These are phyloP conservation scores for Dillenia suffruticosa DNA, from an alignment of 164 flowering plant genomes.

Conservation along the genomic window DNA sequence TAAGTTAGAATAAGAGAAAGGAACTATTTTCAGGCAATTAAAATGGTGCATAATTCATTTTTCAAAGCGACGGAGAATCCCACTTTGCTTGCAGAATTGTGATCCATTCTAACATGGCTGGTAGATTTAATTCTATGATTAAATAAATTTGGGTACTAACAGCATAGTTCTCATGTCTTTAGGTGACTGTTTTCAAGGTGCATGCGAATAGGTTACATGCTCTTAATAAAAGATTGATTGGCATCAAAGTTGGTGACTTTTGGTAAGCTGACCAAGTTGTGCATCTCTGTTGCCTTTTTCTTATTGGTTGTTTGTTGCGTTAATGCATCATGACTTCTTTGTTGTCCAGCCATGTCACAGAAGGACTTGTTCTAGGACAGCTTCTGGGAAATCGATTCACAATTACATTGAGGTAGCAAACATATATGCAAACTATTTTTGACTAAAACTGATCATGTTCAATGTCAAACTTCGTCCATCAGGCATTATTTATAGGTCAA, in stretches of 20 bases:
- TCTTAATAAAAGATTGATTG: conserved; percentile 78
- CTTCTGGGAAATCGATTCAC: conserved; percentile 93
- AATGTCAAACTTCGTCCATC: neutral
- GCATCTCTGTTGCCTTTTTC: conserved; percentile 3
- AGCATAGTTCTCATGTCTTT: conserved; percentile 1
- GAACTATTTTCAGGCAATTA: too few relatives aligned
- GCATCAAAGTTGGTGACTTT: conserved; percentile 92
- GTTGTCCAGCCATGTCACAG: conserved; percentile 65
- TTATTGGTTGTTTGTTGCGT: neutral
- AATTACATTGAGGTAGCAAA: conserved; percentile 64
- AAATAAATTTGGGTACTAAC: neutral
- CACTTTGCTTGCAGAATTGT: too few relatives aligned
- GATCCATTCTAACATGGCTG: too few relatives aligned
- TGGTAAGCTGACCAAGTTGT: conserved; percentile 42
- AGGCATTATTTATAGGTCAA: conserved; percentile 1
- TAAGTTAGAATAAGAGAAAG: too few relatives aligned
- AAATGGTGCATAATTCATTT: too few relatives aligned
- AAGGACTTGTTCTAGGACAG: conserved; percentile 89
- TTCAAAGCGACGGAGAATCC: too few relatives aligned
- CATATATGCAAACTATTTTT: neutral
- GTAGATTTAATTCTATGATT: neutral
- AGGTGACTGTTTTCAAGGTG: conserved; percentile 93
- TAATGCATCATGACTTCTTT: conserved; percentile 2
- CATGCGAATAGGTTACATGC: conserved; percentile 71
- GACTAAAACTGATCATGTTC: neutral